Conservation (phyloP, 768 basidiomycete genomes). For the Lyophyllum atratum region DNA sequence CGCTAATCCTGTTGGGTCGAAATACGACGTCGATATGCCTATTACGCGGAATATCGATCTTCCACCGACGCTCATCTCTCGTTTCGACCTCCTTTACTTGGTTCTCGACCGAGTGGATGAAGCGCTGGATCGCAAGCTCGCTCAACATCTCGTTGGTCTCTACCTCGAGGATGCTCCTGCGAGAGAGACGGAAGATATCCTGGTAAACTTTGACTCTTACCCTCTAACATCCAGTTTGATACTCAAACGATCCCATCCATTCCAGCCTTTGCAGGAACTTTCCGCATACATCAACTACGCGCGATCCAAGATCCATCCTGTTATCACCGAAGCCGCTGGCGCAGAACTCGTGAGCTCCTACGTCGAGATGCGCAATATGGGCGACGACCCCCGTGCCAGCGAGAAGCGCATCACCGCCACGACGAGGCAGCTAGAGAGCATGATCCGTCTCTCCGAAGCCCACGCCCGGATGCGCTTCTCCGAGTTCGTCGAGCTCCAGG, state of each 20-base stretch:
- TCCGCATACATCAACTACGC: conserved; percentile 96
- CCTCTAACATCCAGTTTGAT: background rate
- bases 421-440: conserved; percentile 93
- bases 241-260: background rate
- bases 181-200: conserved; percentile 63
- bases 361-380: conserved; percentile 92
- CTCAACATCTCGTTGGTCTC: conserved; percentile 89
- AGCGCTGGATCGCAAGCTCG: conserved; percentile 77
- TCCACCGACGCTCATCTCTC: conserved; percentile 95
- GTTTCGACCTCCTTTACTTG: conserved; percentile 95
- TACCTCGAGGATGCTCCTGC: conserved; percentile 91
- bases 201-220: conserved; percentile 53
- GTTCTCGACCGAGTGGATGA: conserved; percentile 96
- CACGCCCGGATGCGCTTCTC: conserved; percentile 97
- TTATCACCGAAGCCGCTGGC: conserved; percentile 83
- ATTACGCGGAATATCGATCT: conserved; percentile 97
- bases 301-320: conserved; percentile 80
- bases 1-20: conserved; percentile 95
- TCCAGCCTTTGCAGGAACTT: conserved; percentile 84
- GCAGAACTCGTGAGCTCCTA: conserved; percentile 86
- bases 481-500: conserved; percentile 78
- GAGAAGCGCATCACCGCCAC: conserved; percentile 98
- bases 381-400: conserved; percentile 80
- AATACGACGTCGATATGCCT: conserved; percentile 89
- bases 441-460: conserved; percentile 95